Evolutionary conservation across 768 basidiomycete species (phyloP).

Genomic region (Rhizopogon vesiculosus): DNA sequence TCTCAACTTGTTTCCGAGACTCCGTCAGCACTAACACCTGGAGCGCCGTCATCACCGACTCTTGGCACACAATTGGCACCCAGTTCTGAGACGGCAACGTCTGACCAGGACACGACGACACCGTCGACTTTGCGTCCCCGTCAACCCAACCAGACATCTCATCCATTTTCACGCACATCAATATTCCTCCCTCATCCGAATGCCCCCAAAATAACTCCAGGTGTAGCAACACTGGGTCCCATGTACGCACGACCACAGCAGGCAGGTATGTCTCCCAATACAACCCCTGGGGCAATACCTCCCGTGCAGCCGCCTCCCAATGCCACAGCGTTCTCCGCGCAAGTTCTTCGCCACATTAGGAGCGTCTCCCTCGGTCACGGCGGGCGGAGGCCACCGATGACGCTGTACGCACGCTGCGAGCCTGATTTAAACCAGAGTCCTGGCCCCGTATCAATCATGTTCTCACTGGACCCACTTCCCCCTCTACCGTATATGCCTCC

Average conservation of each 20-base stretch:
- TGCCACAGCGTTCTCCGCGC: constrained; percentile 24
- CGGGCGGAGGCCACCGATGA: constrained; percentile 23
- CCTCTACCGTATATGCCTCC: constrained; percentile 8
- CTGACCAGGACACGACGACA: neutral
- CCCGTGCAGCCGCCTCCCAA: constrained; percentile 15
- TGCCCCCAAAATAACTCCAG: constrained; percentile 40
- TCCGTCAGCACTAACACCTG: constrained; percentile 10
- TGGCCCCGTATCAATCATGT: constrained; percentile 60
- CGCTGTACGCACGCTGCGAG: constrained; percentile 58
- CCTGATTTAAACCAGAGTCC: constrained; percentile 43
- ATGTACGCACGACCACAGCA: constrained; percentile 47
- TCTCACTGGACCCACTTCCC: constrained; percentile 49
- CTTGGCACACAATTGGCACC: neutral
- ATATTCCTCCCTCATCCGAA: constrained; percentile 52
- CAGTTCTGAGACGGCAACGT: neutral
- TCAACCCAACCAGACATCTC: constrained; percentile 12
- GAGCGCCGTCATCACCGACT: neutral
- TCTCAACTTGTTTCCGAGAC: constrained; percentile 4
- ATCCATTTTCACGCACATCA: constrained; percentile 31
- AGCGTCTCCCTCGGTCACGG: constrained; percentile 16
- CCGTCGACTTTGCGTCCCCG: constrained; percentile 22
- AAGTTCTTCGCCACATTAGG: constrained; percentile 22
- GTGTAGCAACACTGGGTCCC: constrained; percentile 36
- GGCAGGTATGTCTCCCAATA: constrained; percentile 10
- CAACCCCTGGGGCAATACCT: constrained; percentile 4